Evolutionary conservation across 129 eudicot species (phyloP).

Genomic region (Centella asiatica): DNA sequence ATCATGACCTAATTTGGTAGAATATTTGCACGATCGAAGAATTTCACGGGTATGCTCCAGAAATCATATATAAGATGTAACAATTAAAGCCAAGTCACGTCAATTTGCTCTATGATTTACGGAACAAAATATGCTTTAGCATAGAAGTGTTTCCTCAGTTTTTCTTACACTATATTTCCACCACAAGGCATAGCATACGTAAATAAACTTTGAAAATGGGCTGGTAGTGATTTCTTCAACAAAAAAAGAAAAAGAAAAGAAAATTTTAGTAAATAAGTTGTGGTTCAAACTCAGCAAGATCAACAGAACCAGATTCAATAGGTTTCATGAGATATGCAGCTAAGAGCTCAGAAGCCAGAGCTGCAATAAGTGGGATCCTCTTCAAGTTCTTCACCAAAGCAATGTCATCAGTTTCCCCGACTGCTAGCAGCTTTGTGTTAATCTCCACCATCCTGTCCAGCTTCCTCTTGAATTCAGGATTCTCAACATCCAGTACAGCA

Average conservation of each 20-base stretch:
- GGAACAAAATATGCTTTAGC: conserved; percentile 7
- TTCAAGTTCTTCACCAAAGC: conserved; percentile 81
- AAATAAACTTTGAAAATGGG: conserved; percentile 10
- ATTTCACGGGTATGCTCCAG: no score
- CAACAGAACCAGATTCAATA: conserved; percentile 90
- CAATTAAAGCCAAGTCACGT: neutral
- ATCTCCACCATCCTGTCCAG: conserved; percentile 87
- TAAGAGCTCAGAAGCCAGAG: conserved; percentile 73
- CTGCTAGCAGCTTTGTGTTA: conserved; percentile 52
- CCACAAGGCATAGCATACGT: conserved; percentile 10
- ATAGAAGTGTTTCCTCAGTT: neutral
- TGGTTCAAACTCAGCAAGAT: conserved; percentile 80
- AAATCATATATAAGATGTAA: no score
- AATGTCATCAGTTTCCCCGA: conserved; percentile 62
- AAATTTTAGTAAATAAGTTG: conserved; percentile 63
- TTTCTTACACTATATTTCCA: conserved; percentile 10
- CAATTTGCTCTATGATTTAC: conserved; percentile 3
- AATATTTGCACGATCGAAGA: no score
- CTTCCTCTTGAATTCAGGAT: conserved; percentile 94
- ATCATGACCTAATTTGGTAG: no score
- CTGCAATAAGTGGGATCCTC: conserved; percentile 86
- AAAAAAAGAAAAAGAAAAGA: conserved; percentile 1
- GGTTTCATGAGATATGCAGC: conserved; percentile 97
- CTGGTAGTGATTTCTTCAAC: neutral
- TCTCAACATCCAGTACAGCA: conserved; percentile 93